These are phyloP conservation scores for Neophaeococcomyces aloes DNA, from an alignment of 2,329 filamentous ascomycete genomes.

Conservation along the genomic window DNA sequence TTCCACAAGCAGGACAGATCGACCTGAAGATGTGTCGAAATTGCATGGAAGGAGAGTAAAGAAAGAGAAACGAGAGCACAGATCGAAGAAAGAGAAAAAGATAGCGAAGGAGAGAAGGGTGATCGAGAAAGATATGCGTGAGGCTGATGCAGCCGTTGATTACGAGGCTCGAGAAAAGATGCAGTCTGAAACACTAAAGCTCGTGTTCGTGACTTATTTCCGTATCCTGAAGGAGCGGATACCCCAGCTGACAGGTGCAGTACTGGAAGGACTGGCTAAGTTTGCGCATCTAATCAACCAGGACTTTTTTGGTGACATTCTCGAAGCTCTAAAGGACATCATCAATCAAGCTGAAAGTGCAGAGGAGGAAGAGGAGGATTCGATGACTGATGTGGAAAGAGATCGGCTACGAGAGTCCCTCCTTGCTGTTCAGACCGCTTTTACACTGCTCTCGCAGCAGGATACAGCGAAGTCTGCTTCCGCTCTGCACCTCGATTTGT, in stretches of 20 bases:
- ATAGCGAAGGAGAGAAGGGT: conserved; percentile 71
- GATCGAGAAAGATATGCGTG: conserved; percentile 84
- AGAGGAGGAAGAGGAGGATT: conserved; percentile 30
- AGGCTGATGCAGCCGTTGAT: conserved; percentile 80
- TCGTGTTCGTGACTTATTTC: conserved; percentile 93
- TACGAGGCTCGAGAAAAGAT: conserved; percentile 85
- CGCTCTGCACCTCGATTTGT: conserved; percentile 76
- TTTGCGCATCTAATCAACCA: conserved; percentile 97
- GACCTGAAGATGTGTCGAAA: conserved; percentile 35
- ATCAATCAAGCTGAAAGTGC: conserved; percentile 59
- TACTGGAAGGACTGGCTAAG: conserved; percentile 84
- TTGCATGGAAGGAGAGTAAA: conserved; percentile 45
- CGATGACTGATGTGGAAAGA: conserved; percentile 38
- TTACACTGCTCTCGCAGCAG: conserved; percentile 89
- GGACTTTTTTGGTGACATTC: conserved; percentile 92
- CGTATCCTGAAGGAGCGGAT: conserved; percentile 76
- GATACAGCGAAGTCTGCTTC: conserved; percentile 77
- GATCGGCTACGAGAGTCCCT: conserved; percentile 78
- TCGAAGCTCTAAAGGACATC: conserved; percentile 88
- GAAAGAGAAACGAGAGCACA: conserved; percentile 71
- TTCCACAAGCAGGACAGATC: conserved; percentile 65
- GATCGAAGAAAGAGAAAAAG: conserved; percentile 82
- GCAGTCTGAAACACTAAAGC: conserved; percentile 89
- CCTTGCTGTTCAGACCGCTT: conserved; percentile 90
- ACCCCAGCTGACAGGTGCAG: conserved; percentile 86